Base-by-base conservation (phyloP, 75 land plant genomes). In the Gnetum montanum region DNA sequence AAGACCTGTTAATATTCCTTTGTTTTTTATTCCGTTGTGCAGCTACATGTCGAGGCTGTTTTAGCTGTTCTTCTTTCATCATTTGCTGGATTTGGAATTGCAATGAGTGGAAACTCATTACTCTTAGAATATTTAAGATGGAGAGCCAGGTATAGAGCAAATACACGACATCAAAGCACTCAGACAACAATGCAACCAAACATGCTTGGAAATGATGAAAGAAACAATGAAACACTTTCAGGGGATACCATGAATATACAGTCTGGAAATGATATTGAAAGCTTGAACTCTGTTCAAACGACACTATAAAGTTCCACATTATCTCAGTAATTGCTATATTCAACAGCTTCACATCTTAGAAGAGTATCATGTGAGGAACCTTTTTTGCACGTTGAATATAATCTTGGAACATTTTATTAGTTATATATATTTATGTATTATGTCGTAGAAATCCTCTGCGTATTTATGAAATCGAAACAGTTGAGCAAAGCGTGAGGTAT, bases 21-120 rank as follows among this genome's bases (percentile, higher is more conserved):
- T n/a, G n/a, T 18, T 47, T 29, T 62, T 40, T 33, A 6, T 18
- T 48, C 43, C 20, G 49, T 8, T 18, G 28, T 49, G 54, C 80
- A 90, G 96, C 70, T 90, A 30, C 71, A 59, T 47, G 70, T 90
- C 49, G 83, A 83, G 63, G 59, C 87, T 2, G 70, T 90, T 49
- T 56, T 90, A 29, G 59, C 92, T 20, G 74, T 90, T 13, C 54
- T 86, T n/a, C 79, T 90, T 12, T 53, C 96, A n/a, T 72, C 84
- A 43, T 86, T 90, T 70, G 78, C 79, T 25, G 96, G 96, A 20
- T 83, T 90, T 70, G 92, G 96, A 25, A 64, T 82, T 34, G 77
- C 82, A 43, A 83, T 86, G 79, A 61, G 76, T 56, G 75, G 60
- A 15, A 79, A 80, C 60, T 71, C 86, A 22, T 35, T 86, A 23